Percentiles rank a stretch among this genome's conserved stretches.
phyloP scores from a whole-genome alignment of 148 eudicot species.

The Vaccinium darrowii region DNA sequence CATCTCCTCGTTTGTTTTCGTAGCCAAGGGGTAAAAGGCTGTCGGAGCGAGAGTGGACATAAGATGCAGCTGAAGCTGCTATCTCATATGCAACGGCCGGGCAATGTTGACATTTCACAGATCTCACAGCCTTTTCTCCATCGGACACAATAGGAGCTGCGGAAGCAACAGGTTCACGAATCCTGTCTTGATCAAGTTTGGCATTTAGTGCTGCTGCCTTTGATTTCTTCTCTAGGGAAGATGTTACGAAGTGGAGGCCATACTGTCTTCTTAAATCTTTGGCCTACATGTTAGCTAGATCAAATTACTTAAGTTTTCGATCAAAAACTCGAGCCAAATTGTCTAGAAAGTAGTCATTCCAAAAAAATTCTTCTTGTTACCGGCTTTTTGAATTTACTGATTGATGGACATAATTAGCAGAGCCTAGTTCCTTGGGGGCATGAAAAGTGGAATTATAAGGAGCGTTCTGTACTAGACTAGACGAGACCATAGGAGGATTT shows the following conservation, averaged over 20 bases:
- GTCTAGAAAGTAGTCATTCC: neutral
- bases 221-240: conserved; percentile 77
- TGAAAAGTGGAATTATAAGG: neutral
- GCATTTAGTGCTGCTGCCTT: conserved; percentile 44
- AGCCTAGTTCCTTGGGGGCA: neutral
- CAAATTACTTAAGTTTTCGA: neutral
- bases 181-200: conserved; percentile 41
- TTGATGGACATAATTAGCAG: neutral
- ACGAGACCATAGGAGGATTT: neutral
- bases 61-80: conserved; percentile 78
- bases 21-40: conserved; percentile 23
- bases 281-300: conserved; percentile 31
- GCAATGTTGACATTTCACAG: conserved; percentile 18
- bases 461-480: neutral
- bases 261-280: conserved; percentile 49
- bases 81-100: conserved; percentile 58
- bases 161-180: conserved; percentile 14
- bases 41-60: conserved; percentile 48
- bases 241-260: conserved; percentile 53
- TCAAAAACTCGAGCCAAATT: neutral
- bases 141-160: conserved; percentile 12
- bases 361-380: neutral
- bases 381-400: neutral
- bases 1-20: conserved; percentile 18
- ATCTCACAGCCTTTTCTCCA: neutral